Conservation (phyloP, 495 filamentous ascomycete genomes). For the Astrothelium subdiscretum region DNA sequence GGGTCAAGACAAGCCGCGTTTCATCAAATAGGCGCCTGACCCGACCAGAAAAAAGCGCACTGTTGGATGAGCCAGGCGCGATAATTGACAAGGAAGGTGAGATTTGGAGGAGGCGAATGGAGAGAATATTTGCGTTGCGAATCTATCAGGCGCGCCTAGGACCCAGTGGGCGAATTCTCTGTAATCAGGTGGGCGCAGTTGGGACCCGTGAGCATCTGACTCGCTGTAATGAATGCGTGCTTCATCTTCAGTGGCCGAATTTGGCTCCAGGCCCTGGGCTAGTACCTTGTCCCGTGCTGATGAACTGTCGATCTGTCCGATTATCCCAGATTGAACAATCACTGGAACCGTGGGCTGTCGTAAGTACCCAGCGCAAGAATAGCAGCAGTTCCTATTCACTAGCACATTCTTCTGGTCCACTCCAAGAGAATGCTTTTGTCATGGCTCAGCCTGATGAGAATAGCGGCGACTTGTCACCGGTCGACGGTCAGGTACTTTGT, state of each 20-base stretch:
- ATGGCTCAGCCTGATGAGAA: neutral
- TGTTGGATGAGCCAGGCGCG: neutral
- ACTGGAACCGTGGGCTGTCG: neutral
- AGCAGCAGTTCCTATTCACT: neutral
- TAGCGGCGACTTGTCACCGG: neutral
- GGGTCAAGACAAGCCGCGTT: conserved; percentile 2
- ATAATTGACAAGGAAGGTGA: neutral
- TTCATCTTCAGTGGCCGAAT: conserved; percentile 1
- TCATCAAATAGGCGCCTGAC: conserved; percentile 1
- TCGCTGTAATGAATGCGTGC: neutral
- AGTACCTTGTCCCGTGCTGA: conserved; percentile 3
- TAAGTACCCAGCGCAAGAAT: neutral
- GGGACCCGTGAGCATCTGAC: conserved; percentile 1
- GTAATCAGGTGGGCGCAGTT: neutral
- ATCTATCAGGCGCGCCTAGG: neutral
- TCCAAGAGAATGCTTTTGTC: neutral
- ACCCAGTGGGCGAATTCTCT: neutral
- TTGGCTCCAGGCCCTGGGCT: neutral
- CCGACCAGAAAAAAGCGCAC: neutral
- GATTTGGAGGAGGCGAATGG: neutral
- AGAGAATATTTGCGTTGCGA: neutral
- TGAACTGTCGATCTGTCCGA: conserved; percentile 3
- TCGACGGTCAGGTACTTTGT: neutral
- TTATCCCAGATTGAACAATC: neutral
- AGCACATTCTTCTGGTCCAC: neutral